Evolutionary conservation across 129 eudicot species (phyloP).

Genomic region (Flaveria bidentis): DNA sequence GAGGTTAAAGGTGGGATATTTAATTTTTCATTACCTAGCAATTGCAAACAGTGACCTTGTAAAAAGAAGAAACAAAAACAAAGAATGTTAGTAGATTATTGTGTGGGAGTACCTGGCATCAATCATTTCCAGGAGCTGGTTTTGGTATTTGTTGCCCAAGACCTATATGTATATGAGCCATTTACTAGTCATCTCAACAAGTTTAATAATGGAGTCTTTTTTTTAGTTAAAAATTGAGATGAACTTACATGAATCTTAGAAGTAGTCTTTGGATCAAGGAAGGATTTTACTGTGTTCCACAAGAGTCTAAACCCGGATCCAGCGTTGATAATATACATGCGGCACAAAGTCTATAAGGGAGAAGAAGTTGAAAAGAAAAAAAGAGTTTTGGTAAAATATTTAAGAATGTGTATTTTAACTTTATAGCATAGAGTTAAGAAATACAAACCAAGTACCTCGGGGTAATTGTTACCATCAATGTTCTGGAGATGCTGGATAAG

Average conservation of each 20-base stretch:
- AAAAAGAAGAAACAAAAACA: slow-evolving; percentile 6
- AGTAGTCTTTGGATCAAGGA: slow-evolving; percentile 98
- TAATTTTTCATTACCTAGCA: not conserved
- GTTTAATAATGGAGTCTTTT: not conserved
- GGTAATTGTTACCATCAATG: slow-evolving; percentile 91
- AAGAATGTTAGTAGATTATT: not conserved
- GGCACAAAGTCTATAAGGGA: slow-evolving; percentile 64
- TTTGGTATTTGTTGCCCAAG: slow-evolving; percentile 88
- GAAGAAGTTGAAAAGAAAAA: not conserved
- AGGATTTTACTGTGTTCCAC: slow-evolving; percentile 90
- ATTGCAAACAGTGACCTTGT: not conserved
- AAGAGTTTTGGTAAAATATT: not conserved
- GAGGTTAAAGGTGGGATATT: slow-evolving; percentile 1
- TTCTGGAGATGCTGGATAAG: slow-evolving; percentile 81
- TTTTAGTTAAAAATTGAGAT: slow-evolving; percentile 1
- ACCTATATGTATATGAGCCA: slow-evolving; percentile 47
- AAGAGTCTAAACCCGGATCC: slow-evolving; percentile 97
- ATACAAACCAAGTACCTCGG: slow-evolving; percentile 58
- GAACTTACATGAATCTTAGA: slow-evolving; percentile 83
- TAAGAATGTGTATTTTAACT: not conserved
- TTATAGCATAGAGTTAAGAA: not conserved
- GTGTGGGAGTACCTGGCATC: slow-evolving; percentile 72
- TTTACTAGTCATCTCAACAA: slow-evolving; percentile 1
- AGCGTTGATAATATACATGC: slow-evolving; percentile 97
- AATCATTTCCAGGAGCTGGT: slow-evolving; percentile 83